Conservation (phyloP, 176 grass and related monocot genomes). For the Eleusine indica region DNA sequence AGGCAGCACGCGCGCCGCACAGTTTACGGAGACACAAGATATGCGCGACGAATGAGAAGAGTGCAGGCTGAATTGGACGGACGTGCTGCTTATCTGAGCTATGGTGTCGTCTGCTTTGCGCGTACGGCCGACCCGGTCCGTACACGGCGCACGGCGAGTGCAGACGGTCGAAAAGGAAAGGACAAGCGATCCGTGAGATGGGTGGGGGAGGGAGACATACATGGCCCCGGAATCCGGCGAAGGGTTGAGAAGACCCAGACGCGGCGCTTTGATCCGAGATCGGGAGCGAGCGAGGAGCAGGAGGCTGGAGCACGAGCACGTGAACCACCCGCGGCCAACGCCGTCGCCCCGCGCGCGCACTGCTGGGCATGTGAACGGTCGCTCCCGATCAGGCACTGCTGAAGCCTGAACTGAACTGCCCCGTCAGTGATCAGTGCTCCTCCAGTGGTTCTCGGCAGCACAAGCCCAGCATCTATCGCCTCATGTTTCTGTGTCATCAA, state of each 20-base stretch:
- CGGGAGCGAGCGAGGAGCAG: not conserved
- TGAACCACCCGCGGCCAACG: not conserved
- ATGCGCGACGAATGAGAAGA: not conserved
- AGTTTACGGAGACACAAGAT: not conserved
- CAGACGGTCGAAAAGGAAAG: not conserved
- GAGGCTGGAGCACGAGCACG: not conserved
- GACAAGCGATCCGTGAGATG: not conserved
- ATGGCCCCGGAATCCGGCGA: not conserved
- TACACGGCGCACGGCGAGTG: not conserved
- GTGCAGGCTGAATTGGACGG: not conserved
- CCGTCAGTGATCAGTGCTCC: not conserved
- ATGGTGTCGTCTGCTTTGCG: not conserved
- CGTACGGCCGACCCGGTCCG: not conserved
- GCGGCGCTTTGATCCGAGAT: not conserved
- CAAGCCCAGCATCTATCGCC: not conserved
- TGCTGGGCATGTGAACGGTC: not conserved
- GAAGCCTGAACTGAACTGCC: not conserved
- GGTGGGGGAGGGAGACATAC: not conserved
- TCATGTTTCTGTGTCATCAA: no score
- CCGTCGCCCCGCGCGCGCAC: not conserved
- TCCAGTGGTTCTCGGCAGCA: not conserved
- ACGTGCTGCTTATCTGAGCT: not conserved
- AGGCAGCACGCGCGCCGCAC: not conserved
- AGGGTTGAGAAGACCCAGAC: no score
- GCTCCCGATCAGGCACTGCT: not conserved